These are phyloP conservation scores for Articulospora tetracladia DNA, from an alignment of 495 filamentous ascomycete species.

Conservation along the genomic window DNA sequence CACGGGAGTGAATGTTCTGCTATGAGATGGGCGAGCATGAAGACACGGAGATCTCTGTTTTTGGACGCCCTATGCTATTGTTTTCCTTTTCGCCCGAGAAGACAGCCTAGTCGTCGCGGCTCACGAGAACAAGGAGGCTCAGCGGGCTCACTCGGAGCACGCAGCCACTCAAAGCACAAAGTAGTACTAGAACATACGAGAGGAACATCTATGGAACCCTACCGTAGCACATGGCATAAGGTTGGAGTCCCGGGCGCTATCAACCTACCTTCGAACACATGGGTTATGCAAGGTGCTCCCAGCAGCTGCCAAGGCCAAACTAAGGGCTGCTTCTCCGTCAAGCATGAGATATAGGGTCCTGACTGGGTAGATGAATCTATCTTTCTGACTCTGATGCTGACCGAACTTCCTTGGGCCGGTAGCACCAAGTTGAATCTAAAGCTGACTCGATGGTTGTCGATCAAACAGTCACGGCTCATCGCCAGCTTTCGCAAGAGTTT, in stretches of 20 bases:
- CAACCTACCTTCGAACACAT: not conserved
- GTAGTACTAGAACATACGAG: not conserved
- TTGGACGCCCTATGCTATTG: not conserved
- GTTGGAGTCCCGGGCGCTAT: not conserved
- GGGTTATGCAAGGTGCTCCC: not conserved
- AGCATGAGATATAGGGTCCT: not conserved
- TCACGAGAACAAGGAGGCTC: not conserved
- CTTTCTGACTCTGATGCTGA: not conserved
- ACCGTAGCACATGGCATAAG: not conserved
- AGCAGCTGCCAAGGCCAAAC: not conserved
- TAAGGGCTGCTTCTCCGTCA: no score
- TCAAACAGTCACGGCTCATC: not conserved
- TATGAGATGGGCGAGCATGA: no score
- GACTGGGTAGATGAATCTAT: not conserved
- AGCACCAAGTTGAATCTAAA: not conserved
- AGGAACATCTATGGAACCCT: not conserved
- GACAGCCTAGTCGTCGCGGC: not conserved
- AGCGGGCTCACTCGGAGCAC: not conserved
- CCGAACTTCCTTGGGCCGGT: not conserved
- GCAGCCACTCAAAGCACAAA: not conserved
- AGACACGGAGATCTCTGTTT: no score
- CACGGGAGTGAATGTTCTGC: no score
- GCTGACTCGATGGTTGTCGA: not conserved
- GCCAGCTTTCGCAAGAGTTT: not conserved
- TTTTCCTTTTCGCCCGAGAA: not conserved